Base-by-base conservation (phyloP, 2,329 filamentous ascomycete genomes). In the Epichloe festucae region DNA sequence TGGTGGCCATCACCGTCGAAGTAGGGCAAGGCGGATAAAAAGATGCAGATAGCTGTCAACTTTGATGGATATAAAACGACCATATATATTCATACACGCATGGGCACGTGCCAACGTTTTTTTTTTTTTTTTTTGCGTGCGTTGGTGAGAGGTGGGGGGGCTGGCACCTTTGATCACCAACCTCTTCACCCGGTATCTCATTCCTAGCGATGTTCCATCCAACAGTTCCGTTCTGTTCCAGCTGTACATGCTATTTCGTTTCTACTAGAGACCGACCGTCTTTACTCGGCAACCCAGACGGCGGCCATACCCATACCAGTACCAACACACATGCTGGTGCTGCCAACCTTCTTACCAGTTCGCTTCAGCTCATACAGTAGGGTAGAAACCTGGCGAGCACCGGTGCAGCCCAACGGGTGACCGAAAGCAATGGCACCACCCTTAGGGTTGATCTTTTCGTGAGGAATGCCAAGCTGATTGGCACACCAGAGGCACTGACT, bases 221-320 rank as follows among this genome's bases (percentile, higher is more conserved):
- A 15, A 42, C 12, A 19, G 19, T 12, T 21, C 41, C 41, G 41
- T 19, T 19, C 41, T 12, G n/a, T 14, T 23, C 19, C 17, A 46
- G 21, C 27, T 45, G 34, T 17, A 49, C 41, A 53, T 52, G 23
- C 31, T 19, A 19, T 35, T 51, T 17, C 3, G 39, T 35, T 54
- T 48, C 46, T n/a, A 41, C 40, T 45, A 47, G 12, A 21, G 35
- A 42, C 19, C 41, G 7, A 21, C 14, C 15, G 6, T 14, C 21
- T 54, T 58, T 88, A 95, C 75, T 95, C 90, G 3, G 89, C 87
- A 58, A 96, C 90, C 89, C 90, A 96, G 54, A 96, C 85, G 54
- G 90, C 89, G 52, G 89, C 90, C 89, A 96, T 95, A 49, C 91
- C 91, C 93, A 97, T 97, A 50, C 89, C 91, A 2, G 91, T 97